Evolutionary conservation across 176 grass and related monocot genomes (phyloP).

Genomic region (Typha latifolia): DNA sequence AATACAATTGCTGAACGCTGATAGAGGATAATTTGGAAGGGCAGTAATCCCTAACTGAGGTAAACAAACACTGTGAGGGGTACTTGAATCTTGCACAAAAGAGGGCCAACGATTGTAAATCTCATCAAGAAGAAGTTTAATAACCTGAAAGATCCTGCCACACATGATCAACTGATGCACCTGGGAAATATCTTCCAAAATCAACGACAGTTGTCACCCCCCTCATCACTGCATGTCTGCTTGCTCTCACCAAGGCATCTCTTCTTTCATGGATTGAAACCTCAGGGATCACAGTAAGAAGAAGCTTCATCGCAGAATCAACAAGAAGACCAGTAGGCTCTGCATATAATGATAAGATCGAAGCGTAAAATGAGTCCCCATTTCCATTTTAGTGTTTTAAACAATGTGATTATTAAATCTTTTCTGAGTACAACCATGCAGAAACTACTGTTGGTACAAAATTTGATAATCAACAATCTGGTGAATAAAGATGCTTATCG

Average conservation of each 20-base stretch:
- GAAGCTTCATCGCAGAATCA: conserved; percentile 74
- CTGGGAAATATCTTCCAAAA: conserved; percentile 69
- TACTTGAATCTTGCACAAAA: not conserved
- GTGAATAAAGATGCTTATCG: no score
- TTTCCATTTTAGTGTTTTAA: not conserved
- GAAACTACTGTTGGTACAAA: no score
- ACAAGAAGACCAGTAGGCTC: conserved; percentile 72
- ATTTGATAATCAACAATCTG: no score
- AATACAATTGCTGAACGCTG: no score
- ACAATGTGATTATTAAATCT: not conserved
- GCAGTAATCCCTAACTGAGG: not conserved
- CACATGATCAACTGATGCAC: conserved; percentile 23
- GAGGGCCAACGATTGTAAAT: not conserved
- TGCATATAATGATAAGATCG: conserved; percentile 16
- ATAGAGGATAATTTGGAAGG: not conserved
- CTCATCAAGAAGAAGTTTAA: not conserved
- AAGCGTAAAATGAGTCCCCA: not conserved
- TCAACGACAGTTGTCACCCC: conserved; percentile 86
- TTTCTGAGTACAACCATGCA: no score
- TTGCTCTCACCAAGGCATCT: conserved; percentile 66
- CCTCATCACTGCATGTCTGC: conserved; percentile 48
- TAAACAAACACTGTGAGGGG: not conserved
- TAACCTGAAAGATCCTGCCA: conserved; percentile 88
- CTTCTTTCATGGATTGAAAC: conserved; percentile 46
- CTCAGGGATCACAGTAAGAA: conserved; percentile 42